A percentile compares a stretch with the other conserved stretches of the same genome.
These are phyloP conservation scores for Trametes cinnabarina DNA, from an alignment of 768 basidiomycete genomes.

Conservation along the genomic window DNA sequence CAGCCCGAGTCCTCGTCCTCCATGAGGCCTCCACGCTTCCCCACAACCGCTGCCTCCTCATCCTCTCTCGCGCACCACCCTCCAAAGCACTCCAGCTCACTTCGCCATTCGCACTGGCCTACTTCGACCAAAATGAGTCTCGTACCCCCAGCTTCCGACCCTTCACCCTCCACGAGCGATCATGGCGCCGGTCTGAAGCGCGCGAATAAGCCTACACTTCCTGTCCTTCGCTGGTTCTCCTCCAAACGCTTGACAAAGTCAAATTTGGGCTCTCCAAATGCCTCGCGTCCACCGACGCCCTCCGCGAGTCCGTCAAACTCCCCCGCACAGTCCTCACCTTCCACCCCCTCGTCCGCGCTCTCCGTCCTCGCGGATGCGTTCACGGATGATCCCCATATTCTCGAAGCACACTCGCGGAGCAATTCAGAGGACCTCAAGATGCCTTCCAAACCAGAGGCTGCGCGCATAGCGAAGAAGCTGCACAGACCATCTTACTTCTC, in stretches of 20 bases:
- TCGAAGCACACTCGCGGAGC: constrained; percentile 13
- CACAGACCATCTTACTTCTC: constrained; percentile 32
- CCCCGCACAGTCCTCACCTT: constrained; percentile 14
- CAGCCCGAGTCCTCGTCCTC: neutral
- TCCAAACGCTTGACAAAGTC: constrained; percentile 29
- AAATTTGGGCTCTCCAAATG: constrained; percentile 11
- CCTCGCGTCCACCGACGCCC: constrained; percentile 18
- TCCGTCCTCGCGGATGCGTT: constrained; percentile 35
- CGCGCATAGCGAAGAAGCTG: constrained; percentile 24
- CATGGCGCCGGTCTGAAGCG: neutral
- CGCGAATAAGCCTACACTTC: constrained; percentile 15
- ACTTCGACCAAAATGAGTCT: constrained; percentile 5
- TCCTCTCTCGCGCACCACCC: neutral
- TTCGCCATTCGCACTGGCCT: neutral
- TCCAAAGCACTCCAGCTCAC: constrained; percentile 5
- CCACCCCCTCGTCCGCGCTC: constrained; percentile 33
- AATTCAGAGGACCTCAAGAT: constrained; percentile 18
- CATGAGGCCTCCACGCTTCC: constrained; percentile 15
- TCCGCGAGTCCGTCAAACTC: constrained; percentile 12
- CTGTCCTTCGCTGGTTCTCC: constrained; percentile 47
- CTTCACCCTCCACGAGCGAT: constrained; percentile 7
- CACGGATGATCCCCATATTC: constrained; percentile 27
- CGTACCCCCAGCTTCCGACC: constrained; percentile 1
- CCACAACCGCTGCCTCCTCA: neutral
- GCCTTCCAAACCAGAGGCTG: constrained; percentile 26